Conservation (phyloP, 768 basidiomycete species). For the Rhizopogon rudus region DNA sequence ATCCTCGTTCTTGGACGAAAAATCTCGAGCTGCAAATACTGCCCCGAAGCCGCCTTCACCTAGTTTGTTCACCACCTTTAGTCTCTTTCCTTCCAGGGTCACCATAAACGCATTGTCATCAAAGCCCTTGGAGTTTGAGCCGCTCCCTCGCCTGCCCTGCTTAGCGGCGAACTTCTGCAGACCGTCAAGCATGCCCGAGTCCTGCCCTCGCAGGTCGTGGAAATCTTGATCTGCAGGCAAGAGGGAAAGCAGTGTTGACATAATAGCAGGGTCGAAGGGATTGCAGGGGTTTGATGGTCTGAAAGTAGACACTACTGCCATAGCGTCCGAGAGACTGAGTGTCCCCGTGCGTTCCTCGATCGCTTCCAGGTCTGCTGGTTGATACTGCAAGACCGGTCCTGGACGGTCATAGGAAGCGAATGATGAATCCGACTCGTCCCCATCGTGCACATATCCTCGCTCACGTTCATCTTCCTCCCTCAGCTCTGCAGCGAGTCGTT, state of each 20-base stretch:
- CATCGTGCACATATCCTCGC: slow-evolving; percentile 13
- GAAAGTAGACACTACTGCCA: slow-evolving; percentile 59
- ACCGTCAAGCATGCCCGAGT: slow-evolving; percentile 55
- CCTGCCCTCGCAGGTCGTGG: slow-evolving; percentile 50
- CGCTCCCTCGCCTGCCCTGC: slow-evolving; percentile 24
- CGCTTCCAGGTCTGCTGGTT: slow-evolving; percentile 19
- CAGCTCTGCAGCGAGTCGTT: slow-evolving; percentile 44
- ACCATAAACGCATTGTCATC: slow-evolving; percentile 45
- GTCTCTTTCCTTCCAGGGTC: slow-evolving; percentile 56
- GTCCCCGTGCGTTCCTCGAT: slow-evolving; percentile 61
- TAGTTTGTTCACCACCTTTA: slow-evolving; percentile 77
- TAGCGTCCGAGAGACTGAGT: slow-evolving; percentile 59
- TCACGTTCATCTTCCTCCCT: slow-evolving; percentile 8
- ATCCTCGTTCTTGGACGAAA: slow-evolving; percentile 33
- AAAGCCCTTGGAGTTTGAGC: slow-evolving; percentile 27
- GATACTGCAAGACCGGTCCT: slow-evolving; percentile 12
- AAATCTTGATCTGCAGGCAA: slow-evolving; percentile 57
- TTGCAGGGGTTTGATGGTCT: slow-evolving; percentile 85
- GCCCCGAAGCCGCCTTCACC: slow-evolving; percentile 97
- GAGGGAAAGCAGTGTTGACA: slow-evolving; percentile 59
- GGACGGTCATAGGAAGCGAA: slow-evolving; percentile 10
- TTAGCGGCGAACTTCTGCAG: slow-evolving; percentile 70
- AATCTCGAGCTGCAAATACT: slow-evolving; percentile 81
- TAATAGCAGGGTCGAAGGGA: slow-evolving; percentile 66
- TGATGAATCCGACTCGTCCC: slow-evolving; percentile 6